Conservation (phyloP, 139 green algal genomes). For the Chlamydomonas sphaeroides region DNA sequence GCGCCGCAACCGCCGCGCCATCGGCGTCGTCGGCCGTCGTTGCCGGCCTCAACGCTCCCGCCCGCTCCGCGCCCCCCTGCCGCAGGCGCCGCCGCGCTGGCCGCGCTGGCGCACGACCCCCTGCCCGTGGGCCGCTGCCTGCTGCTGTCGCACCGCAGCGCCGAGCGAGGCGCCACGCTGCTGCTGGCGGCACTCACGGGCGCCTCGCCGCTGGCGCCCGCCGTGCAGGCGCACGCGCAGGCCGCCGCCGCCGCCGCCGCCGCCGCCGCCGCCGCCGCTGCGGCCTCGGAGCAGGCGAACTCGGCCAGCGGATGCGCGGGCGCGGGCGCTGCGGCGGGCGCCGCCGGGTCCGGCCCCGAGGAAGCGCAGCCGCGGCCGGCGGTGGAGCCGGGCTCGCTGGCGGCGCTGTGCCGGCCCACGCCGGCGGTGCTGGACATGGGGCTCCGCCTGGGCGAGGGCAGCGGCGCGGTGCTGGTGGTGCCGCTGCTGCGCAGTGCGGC, state of each 20-base stretch:
- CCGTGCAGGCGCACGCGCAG: too few relatives aligned
- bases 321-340: background rate
- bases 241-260: too few relatives aligned
- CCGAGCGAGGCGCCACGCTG: constrained; percentile 46
- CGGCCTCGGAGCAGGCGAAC: background rate
- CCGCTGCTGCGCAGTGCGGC: constrained; percentile 55
- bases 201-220: background rate
- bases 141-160: constrained; percentile 55
- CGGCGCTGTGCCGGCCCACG: background rate
- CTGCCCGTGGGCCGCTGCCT: constrained; percentile 14
- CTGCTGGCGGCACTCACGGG: background rate
- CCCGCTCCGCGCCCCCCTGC: too few relatives aligned
- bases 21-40: too few relatives aligned
- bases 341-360: too few relatives aligned
- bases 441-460: constrained; percentile 62
- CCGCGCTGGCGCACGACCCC: constrained; percentile 42
- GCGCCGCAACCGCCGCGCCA: too few relatives aligned
- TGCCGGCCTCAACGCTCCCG: too few relatives aligned
- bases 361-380: too few relatives aligned
- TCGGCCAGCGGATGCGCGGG: background rate
- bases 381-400: too few relatives aligned
- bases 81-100: constrained; percentile 50
- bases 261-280: too few relatives aligned
- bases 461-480: constrained; percentile 56
- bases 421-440: constrained; percentile 51